These are phyloP conservation scores for Miscanthus sacchariflorus DNA, from an alignment of 202 grass and related monocot genomes.

Conservation along the genomic window DNA sequence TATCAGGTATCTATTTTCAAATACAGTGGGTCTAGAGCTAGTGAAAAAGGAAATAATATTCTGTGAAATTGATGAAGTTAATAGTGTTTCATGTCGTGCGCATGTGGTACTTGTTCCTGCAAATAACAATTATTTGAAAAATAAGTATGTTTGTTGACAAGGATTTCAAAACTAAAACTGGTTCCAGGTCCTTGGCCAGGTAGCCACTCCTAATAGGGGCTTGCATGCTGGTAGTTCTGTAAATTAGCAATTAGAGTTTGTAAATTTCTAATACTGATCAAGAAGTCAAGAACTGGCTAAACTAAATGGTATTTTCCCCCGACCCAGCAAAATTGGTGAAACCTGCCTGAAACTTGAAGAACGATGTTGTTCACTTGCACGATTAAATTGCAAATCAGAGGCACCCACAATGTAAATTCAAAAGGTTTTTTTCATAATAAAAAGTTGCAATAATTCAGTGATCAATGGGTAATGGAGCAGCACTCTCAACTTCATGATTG, in stretches of 20 bases:
- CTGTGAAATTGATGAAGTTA: slow-evolving; percentile 1
- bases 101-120: neutral
- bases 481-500: neutral
- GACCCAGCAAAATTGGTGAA: slow-evolving; percentile 4
- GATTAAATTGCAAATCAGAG: slow-evolving; percentile 10
- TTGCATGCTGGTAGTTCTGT: slow-evolving; percentile 14
- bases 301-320: neutral
- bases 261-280: neutral
- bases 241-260: slow-evolving; percentile 2
- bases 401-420: neutral
- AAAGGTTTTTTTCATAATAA: slow-evolving; percentile 11
- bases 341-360: slow-evolving; percentile 2
- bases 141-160: slow-evolving; percentile 16
- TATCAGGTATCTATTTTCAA: slow-evolving; percentile 45
- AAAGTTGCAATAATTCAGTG: neutral
- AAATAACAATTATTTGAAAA: slow-evolving; percentile 19
- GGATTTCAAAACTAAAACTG: slow-evolving; percentile 27
- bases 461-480: neutral
- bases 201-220: neutral
- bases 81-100: neutral
- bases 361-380: slow-evolving; percentile 20
- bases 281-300: slow-evolving; percentile 11
- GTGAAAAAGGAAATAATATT: neutral
- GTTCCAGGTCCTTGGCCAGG: neutral
- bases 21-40: neutral